phyloP scores from a whole-genome alignment of 176 grass and related monocot genomes.

The Aegilops bicornis region DNA sequence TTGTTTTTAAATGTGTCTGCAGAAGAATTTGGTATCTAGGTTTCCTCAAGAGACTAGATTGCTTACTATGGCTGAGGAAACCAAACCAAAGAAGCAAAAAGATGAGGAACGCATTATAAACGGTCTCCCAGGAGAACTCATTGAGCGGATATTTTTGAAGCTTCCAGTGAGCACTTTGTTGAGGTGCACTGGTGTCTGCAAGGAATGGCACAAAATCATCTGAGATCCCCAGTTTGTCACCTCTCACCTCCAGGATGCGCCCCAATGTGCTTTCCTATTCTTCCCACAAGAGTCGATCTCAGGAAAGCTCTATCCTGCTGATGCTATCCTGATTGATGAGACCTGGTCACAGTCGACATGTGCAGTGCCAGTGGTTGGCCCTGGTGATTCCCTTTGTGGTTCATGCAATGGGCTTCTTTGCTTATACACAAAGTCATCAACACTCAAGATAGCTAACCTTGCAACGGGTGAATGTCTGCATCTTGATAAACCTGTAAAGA shows the following conservation, averaged over 20 bases:
- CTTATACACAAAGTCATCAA: not conserved
- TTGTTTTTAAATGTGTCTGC: not conserved
- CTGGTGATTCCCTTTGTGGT: constrained; percentile 8
- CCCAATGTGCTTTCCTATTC: constrained; percentile 12
- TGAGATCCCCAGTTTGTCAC: constrained; percentile 3
- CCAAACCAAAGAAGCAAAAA: no score
- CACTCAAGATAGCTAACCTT: constrained; percentile 17
- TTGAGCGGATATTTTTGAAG: no score
- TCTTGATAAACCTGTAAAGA: constrained; percentile 10
- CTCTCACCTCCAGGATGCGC: not conserved
- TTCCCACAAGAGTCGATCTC: not conserved
- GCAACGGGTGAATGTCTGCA: constrained; percentile 8
- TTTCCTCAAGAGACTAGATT: not conserved
- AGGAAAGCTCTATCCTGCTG: constrained; percentile 4
- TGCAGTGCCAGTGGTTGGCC: not conserved
- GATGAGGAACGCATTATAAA: no score
- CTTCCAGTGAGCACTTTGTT: not conserved
- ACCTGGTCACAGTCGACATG: not conserved
- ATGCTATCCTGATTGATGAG: constrained; percentile 23
- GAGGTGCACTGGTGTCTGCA: constrained; percentile 25
- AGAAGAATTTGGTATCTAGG: not conserved
- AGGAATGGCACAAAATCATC: constrained; percentile 21
- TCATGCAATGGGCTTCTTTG: constrained; percentile 20
- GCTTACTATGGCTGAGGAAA: no score
- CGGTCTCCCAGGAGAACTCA: no score